Percentiles rank a stretch among this genome's conserved stretches.
These are phyloP conservation scores for Posidonia australis DNA, from an alignment of 106 monocot species.

Conservation along the genomic window DNA sequence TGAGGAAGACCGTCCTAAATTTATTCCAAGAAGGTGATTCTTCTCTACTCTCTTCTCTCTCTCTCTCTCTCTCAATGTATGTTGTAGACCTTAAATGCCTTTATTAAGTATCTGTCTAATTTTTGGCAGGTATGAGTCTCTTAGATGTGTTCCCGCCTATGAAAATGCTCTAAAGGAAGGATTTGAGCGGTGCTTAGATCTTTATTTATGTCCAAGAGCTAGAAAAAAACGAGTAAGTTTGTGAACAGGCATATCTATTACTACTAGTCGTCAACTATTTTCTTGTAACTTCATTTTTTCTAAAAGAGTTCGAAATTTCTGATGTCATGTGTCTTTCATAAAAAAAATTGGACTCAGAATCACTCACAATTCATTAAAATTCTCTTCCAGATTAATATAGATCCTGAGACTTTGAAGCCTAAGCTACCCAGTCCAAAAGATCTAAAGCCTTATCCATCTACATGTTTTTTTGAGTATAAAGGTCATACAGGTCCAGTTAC, in stretches of 20 bases:
- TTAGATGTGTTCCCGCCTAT: slow-evolving; percentile 89
- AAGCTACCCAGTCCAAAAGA: slow-evolving; percentile 89
- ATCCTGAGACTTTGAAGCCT: slow-evolving; percentile 94
- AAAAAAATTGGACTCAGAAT: background rate
- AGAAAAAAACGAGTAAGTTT: slow-evolving; percentile 75
- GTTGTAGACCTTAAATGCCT: background rate
- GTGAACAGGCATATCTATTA: background rate
- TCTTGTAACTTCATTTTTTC: background rate
- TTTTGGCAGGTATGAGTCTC: slow-evolving; percentile 56
- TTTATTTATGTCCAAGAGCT: slow-evolving; percentile 86
- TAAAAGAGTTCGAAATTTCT: background rate
- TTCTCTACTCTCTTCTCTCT: background rate
- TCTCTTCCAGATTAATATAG: slow-evolving; percentile 72
- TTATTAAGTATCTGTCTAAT: background rate
- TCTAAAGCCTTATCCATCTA: slow-evolving; percentile 82
- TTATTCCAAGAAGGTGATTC: slow-evolving; percentile 77
- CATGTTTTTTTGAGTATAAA: slow-evolving; percentile 87
- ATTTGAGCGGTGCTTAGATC: slow-evolving; percentile 84
- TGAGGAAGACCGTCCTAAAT: slow-evolving; percentile 97
- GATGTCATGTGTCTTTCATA: background rate
- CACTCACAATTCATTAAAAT: background rate
- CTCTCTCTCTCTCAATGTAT: background rate
- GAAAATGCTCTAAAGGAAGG: slow-evolving; percentile 72
- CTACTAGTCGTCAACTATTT: background rate
- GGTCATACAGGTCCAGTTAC: slow-evolving; percentile 76